These are phyloP conservation scores for Zostera marina DNA, from an alignment of 116 monocot species.

Conservation along the genomic window DNA sequence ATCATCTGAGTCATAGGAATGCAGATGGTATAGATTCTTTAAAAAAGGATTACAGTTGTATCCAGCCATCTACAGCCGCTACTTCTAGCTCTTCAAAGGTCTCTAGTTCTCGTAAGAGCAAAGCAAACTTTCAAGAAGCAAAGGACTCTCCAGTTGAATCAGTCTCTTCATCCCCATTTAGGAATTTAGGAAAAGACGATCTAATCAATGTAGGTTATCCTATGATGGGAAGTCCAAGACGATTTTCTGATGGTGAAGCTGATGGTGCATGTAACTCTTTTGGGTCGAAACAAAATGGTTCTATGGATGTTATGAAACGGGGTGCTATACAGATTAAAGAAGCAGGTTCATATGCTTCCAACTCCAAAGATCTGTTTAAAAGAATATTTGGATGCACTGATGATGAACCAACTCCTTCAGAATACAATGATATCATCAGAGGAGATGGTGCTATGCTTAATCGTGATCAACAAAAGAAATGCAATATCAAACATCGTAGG, in stretches of 20 bases:
- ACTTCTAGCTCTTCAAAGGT: constrained; percentile 87
- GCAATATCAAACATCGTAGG: constrained; percentile 5
- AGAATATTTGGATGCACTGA: constrained; percentile 12
- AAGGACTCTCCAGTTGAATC: constrained; percentile 85
- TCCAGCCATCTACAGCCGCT: constrained; percentile 28
- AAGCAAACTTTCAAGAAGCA: constrained; percentile 40
- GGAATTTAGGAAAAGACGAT: constrained; percentile 8
- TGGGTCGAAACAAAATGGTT: constrained; percentile 10
- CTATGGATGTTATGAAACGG: constrained; percentile 12
- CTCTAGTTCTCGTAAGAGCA: constrained; percentile 55
- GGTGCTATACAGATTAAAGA: constrained; percentile 10
- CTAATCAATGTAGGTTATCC: no score
- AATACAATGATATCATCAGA: constrained; percentile 13
- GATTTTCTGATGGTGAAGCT: constrained; percentile 32
- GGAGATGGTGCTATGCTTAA: background rate
- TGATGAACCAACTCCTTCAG: constrained; percentile 16
- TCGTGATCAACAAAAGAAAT: constrained; percentile 3
- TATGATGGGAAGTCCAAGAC: constrained; percentile 25
- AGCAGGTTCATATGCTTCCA: constrained; percentile 5
- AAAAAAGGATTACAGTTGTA: constrained; percentile 29
- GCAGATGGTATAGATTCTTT: constrained; percentile 16
- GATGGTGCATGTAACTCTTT: constrained; percentile 19
- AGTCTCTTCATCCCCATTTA: constrained; percentile 86
- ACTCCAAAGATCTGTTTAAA: constrained; percentile 15
- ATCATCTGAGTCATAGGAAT: constrained; percentile 9